Conservation (phyloP, 441 rosid species). For the Pelargonium cotyledonis region DNA sequence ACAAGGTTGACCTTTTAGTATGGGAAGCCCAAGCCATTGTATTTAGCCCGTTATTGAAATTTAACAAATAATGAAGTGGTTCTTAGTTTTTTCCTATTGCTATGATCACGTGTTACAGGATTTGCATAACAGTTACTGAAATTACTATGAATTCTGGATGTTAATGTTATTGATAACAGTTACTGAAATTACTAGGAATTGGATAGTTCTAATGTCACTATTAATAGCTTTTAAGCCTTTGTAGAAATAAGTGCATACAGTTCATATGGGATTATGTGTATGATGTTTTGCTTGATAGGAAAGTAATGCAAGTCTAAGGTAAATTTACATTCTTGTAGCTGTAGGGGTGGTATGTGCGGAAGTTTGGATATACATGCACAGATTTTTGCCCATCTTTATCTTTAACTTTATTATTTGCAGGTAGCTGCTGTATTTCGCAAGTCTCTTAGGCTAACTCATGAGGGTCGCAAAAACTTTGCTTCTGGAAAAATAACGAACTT, state of each 20-base stretch:
- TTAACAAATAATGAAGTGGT: background rate
- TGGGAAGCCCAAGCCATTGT: too few relatives aligned
- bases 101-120: background rate
- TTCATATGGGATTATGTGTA: background rate
- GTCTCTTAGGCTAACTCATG: slow-evolving; percentile 88
- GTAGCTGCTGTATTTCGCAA: slow-evolving; percentile 96
- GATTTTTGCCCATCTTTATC: background rate
- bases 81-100: background rate
- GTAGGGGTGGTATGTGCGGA: background rate
- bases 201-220: background rate
- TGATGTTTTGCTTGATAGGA: slow-evolving; percentile 4
- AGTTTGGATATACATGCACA: slow-evolving; percentile 1
- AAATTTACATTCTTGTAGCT: background rate
- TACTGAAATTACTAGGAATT: too few relatives aligned
- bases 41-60: too few relatives aligned
- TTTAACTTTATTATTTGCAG: slow-evolving; percentile 28
- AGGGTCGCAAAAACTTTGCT: slow-evolving; percentile 74
- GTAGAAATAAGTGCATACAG: background rate
- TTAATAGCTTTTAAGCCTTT: background rate
- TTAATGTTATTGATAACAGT: too few relatives aligned
- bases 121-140: background rate
- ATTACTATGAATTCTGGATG: background rate
- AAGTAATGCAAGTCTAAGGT: background rate
- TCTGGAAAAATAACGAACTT: slow-evolving; percentile 97
- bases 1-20: too few relatives aligned